These are phyloP conservation scores for Claviceps sorghi DNA, from an alignment of 2,329 filamentous ascomycete species.

Conservation along the genomic window DNA sequence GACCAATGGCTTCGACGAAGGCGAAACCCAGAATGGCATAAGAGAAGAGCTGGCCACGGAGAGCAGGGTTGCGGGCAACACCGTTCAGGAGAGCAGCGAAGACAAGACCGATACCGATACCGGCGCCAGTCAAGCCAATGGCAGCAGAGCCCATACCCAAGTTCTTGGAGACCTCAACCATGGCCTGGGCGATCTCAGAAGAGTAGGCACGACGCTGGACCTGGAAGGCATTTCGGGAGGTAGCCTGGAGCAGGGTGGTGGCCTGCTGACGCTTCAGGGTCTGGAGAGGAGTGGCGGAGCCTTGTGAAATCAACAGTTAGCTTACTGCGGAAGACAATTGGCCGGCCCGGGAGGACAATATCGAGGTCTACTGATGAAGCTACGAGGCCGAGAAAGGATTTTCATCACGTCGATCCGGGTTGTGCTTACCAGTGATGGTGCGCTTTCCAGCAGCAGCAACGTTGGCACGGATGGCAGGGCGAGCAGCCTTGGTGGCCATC, in stretches of 20 bases:
- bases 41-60: constrained; percentile 90
- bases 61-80: constrained; percentile 87
- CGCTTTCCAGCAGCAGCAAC: constrained; percentile 55
- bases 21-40: constrained; percentile 93
- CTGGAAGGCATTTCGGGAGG: constrained; percentile 50
- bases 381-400: constrained; percentile 14
- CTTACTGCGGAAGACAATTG: constrained; percentile 20
- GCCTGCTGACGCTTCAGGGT: constrained; percentile 62
- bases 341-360: constrained; percentile 13
- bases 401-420: constrained; percentile 9
- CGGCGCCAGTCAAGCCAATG: constrained; percentile 82
- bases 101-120: constrained; percentile 92
- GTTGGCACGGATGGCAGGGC: constrained; percentile 55
- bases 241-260: constrained; percentile 50
- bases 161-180: constrained; percentile 86
- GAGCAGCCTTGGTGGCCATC: constrained; percentile 65
- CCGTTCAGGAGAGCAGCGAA: constrained; percentile 80
- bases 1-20: constrained; percentile 85
- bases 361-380: constrained; percentile 6
- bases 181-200: constrained; percentile 75
- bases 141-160: constrained; percentile 77
- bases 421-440: constrained; percentile 55
- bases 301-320: constrained; percentile 23
- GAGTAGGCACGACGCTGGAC: constrained; percentile 63
- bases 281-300: constrained; percentile 51